These are phyloP conservation scores for Gastrolobium bilobum DNA, from an alignment of 306 rosid genomes.

Conservation along the genomic window DNA sequence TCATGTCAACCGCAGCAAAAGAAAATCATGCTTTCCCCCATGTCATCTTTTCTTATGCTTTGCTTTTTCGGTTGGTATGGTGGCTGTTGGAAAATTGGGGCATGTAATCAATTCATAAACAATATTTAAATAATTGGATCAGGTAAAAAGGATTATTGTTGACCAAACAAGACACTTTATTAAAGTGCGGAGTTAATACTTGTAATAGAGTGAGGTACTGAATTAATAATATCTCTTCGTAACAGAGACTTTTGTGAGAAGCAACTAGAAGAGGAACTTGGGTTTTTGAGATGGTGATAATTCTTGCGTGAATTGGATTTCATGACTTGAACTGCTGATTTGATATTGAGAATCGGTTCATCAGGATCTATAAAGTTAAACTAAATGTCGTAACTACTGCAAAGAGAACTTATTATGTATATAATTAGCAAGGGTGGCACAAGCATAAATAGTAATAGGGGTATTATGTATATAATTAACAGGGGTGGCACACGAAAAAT, in stretches of 20 bases:
- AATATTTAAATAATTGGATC: constrained; percentile 34
- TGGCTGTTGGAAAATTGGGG: constrained; percentile 39
- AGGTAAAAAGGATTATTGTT: constrained; percentile 9
- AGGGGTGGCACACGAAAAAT: too few relatives aligned
- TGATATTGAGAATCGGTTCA: constrained; percentile 6
- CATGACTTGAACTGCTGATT: neutral
- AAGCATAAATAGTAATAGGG: too few relatives aligned
- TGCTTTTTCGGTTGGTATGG: constrained; percentile 43
- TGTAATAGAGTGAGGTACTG: constrained; percentile 17
- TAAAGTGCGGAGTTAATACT: constrained; percentile 12
- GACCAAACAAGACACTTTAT: constrained; percentile 29
- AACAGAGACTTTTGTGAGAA: neutral
- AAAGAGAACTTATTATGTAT: too few relatives aligned
- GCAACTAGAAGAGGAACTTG: neutral
- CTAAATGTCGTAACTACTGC: too few relatives aligned
- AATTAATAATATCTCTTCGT: neutral
- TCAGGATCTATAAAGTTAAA: neutral
- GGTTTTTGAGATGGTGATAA: neutral
- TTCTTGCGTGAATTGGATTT: neutral
- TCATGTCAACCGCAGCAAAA: neutral
- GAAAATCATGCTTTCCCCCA: constrained; percentile 2
- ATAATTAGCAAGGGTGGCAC: too few relatives aligned
- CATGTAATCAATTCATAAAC: constrained; percentile 3
- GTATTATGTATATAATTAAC: too few relatives aligned
- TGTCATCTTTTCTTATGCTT: neutral